Evolutionary conservation across 345 rosid genomes (phyloP).

Genomic region (Populus tremula): DNA sequence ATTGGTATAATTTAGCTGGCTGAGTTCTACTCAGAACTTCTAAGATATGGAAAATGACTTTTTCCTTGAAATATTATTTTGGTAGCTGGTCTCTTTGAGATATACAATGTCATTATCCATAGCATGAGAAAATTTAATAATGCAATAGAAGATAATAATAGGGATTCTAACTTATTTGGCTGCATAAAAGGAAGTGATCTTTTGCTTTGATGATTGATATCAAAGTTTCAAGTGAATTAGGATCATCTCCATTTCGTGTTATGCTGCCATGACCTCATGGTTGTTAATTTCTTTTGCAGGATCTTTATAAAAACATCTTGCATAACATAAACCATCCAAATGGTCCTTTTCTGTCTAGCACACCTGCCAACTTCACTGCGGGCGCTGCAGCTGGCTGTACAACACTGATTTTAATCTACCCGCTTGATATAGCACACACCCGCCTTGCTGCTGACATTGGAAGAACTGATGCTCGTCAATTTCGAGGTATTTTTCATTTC

Average conservation of each 20-base stretch:
- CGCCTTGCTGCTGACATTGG: constrained; percentile 92
- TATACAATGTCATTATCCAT: neutral
- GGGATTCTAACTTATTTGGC: neutral
- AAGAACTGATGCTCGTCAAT: constrained; percentile 73
- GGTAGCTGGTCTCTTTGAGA: neutral
- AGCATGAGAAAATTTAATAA: neutral
- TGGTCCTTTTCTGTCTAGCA: constrained; percentile 54
- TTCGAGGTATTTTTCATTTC: constrained; percentile 80
- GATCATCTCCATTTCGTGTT: neutral
- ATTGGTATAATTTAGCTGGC: neutral
- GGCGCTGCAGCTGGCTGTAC: constrained; percentile 95
- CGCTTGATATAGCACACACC: constrained; percentile 88
- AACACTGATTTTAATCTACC: constrained; percentile 73
- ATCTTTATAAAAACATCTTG: constrained; percentile 69
- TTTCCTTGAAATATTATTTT: neutral
- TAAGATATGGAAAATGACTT: neutral
- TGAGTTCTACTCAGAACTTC: neutral
- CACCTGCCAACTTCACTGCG: constrained; percentile 79
- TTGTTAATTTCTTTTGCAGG: constrained; percentile 42
- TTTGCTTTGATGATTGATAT: neutral
- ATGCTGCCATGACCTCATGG: constrained; percentile 1
- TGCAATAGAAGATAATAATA: neutral
- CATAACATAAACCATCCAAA: constrained; percentile 48
- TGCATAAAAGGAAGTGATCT: neutral
- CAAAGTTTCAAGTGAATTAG: neutral